Base-by-base conservation (phyloP, 306 rosid species). In the Crataegus laevigata region DNA sequence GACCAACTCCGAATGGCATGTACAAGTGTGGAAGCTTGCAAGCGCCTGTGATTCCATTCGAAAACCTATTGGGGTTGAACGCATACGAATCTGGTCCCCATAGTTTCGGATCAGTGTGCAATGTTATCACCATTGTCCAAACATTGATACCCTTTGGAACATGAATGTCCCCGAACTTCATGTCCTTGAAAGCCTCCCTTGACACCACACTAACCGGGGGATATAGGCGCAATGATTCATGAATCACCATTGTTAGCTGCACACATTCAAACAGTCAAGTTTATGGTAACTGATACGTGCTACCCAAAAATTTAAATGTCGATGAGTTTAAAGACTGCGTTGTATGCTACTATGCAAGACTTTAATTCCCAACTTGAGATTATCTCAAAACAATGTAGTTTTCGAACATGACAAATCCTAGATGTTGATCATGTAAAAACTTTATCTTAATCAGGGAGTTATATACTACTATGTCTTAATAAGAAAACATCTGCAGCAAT, bases 1-100 rank as follows among this genome's bases (percentile, higher is more conserved):
- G 80, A 1, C 80, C 77, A 18, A 58, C 47, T 11, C 80, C 80
- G n/a, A 75, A 80, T 2, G 84, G 80, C 68, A 75, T 58, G 72
- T 75, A 80, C 40, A 70, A 38, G 29, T 80, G 79, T 36, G 84
- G 84, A 36, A 80, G 66, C 47, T 80, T 80, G 68, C 84, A 80
- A 18, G 80, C 75, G 1, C 77, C 81, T 0, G 77, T 25, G 55
- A 71, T 57, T 6, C 81, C 77, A 4, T 71, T 71, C 5, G 54
- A 67, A 60, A 80, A 80, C 13, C 80, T 67, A 5, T 80, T 77
- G 0, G 84, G 84, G 5, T 75, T 75, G 50, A 80, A 80, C 13
- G 52, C 32, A 21, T 80, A 55, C 2, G 80, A 47, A n/a, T 80
- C 69, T 15, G 38, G 71, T 3, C 84, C 84, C 84, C 84, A 80